A percentile compares a stretch with the other conserved stretches of the same genome.
Conservation (phyloP, 805 yeast genomes). For the Ogataea ramenticola region DNA sequence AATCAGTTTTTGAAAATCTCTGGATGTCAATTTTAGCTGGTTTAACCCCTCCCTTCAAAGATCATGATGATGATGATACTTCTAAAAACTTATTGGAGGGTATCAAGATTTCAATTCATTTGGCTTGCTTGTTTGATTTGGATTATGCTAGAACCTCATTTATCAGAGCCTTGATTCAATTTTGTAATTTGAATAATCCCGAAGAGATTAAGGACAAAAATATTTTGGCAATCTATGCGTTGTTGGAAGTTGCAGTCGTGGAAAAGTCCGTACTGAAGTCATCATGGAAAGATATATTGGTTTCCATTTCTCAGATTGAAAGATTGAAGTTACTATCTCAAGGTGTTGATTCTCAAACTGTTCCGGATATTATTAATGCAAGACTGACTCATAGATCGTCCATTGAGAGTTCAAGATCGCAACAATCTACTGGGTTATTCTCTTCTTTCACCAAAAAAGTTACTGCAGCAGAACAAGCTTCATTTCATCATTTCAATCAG, state of each 20-base stretch:
- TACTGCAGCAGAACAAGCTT: slow-evolving; percentile 60
- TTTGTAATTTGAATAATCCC: slow-evolving; percentile 70
- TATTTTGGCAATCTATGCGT: slow-evolving; percentile 66
- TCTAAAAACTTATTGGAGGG: slow-evolving; percentile 76
- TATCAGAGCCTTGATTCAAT: slow-evolving; percentile 83
- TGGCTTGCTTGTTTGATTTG: slow-evolving; percentile 76
- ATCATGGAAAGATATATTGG: slow-evolving; percentile 81
- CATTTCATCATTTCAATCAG: slow-evolving; percentile 65
- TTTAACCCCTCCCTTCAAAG: slow-evolving; percentile 87
- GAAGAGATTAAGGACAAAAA: slow-evolving; percentile 75
- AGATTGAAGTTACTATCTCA: slow-evolving; percentile 80
- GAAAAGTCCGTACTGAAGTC: slow-evolving; percentile 70
- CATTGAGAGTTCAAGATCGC: slow-evolving; percentile 43
- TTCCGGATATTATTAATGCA: slow-evolving; percentile 82
- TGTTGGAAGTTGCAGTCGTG: slow-evolving; percentile 67
- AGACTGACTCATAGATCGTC: slow-evolving; percentile 53
- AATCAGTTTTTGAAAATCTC: slow-evolving; percentile 83
- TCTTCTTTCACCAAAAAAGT: slow-evolving; percentile 45
- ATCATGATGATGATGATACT: slow-evolving; percentile 68
- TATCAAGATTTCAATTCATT: slow-evolving; percentile 69
- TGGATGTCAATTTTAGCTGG: slow-evolving; percentile 99
- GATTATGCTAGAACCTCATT: slow-evolving; percentile 85
- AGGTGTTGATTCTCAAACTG: slow-evolving; percentile 74
- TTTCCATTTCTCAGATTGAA: slow-evolving; percentile 85
- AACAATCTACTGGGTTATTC: slow-evolving; percentile 39